These are phyloP conservation scores for Hortaea sp. DNA, from an alignment of 2,329 filamentous ascomycete species.

Conservation along the genomic window DNA sequence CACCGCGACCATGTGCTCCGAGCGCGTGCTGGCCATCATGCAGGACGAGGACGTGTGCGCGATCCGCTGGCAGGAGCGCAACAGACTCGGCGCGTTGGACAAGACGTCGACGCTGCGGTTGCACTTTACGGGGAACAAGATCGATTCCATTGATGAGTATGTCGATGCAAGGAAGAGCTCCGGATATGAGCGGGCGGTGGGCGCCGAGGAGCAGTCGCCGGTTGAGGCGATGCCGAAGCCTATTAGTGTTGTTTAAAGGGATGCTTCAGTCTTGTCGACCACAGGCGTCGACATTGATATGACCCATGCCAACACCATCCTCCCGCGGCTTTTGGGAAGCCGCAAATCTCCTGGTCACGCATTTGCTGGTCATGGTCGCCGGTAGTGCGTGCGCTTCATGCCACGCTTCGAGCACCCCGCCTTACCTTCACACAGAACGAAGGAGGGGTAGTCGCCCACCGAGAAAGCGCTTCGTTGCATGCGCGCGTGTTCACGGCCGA, in stretches of 20 bases:
- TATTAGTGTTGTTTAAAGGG: not conserved
- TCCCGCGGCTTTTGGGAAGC: not conserved
- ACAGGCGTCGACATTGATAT: not conserved
- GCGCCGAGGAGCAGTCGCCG: not conserved
- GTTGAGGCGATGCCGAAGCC: not conserved
- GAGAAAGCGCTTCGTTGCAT: no score
- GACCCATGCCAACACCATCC: not conserved
- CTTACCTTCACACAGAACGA: no score
- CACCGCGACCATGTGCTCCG: conserved; percentile 8
- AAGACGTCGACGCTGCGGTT: conserved; percentile 6
- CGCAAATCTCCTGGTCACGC: no score
- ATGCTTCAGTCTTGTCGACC: no score
- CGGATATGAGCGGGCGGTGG: conserved; percentile 8
- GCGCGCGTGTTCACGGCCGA: no score
- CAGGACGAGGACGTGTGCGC: conserved; percentile 8
- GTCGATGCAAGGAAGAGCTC: conserved; percentile 6
- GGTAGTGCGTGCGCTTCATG: no score
- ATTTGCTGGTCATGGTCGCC: no score
- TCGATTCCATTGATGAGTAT: conserved; percentile 8
- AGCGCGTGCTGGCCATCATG: conserved; percentile 7
- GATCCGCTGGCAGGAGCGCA: conserved; percentile 7
- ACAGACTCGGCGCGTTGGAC: conserved; percentile 5
- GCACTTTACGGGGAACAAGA: conserved; percentile 5
- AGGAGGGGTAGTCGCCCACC: no score
- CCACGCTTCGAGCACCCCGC: no score